Conservation (phyloP, 2,329 filamentous ascomycete genomes). For the Colletotrichum tropicicola region DNA sequence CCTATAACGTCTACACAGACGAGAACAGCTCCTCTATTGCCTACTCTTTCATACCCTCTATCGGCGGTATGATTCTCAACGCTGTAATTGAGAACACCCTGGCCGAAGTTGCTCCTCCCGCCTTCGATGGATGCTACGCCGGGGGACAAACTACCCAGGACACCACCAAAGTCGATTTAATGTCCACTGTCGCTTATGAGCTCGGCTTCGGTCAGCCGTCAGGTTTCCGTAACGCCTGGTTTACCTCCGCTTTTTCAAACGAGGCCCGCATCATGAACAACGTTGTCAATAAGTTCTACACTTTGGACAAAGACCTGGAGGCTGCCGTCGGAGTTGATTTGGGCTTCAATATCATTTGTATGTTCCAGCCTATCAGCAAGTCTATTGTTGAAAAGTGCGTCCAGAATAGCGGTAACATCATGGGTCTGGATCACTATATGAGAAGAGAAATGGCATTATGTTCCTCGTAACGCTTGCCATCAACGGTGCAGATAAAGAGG, state of each 20-base stretch:
- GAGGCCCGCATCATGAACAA: constrained; percentile 44
- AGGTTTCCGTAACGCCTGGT: constrained; percentile 46
- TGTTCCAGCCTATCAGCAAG: constrained; percentile 44
- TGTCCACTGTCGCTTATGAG: constrained; percentile 41
- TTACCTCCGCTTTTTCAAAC: constrained; percentile 45
- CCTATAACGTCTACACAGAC: constrained; percentile 40
- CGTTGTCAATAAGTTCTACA: constrained; percentile 40
- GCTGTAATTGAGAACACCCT: constrained; percentile 42
- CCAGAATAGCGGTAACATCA: constrained; percentile 42
- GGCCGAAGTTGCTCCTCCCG: constrained; percentile 36
- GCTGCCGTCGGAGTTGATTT: constrained; percentile 33
- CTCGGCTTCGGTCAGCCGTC: constrained; percentile 39
- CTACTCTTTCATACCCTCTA: constrained; percentile 41
- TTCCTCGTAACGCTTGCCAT: constrained; percentile 42
- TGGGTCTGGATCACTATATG: constrained; percentile 42
- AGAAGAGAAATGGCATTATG: constrained; percentile 39
- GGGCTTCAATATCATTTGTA: constrained; percentile 40
- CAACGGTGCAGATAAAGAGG: constrained; percentile 43
- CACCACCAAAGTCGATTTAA: constrained; percentile 36
- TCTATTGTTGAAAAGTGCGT: constrained; percentile 40
- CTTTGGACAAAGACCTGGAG: constrained; percentile 38
- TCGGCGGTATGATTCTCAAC: constrained; percentile 41
- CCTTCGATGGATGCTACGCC: constrained; percentile 40
- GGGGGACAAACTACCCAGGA: constrained; percentile 35
- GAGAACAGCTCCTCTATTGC: constrained; percentile 43